These are phyloP conservation scores for Boechera stricta DNA, from an alignment of 345 rosid genomes.

Conservation along the genomic window DNA sequence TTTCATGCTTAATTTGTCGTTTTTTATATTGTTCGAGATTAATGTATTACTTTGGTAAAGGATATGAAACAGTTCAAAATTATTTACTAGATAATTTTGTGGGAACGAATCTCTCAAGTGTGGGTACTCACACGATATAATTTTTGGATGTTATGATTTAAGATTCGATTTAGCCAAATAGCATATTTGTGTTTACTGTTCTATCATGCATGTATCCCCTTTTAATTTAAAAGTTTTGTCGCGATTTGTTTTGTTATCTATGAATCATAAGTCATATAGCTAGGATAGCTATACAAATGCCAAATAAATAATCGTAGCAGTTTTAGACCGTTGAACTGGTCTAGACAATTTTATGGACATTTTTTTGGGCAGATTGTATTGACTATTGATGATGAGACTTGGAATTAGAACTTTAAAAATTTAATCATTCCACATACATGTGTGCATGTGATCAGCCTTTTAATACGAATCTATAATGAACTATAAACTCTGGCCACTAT, in stretches of 20 bases:
- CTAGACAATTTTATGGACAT: constrained; percentile 13
- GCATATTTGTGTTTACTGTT: neutral
- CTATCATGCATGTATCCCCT: neutral
- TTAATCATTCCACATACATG: constrained; percentile 37
- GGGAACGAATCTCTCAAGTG: constrained; percentile 14
- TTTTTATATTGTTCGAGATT: neutral
- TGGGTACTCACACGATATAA: constrained; percentile 12
- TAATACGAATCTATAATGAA: constrained; percentile 35
- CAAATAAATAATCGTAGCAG: neutral
- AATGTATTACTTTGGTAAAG: neutral
- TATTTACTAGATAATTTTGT: neutral
- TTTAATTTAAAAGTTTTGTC: neutral
- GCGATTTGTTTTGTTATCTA: neutral
- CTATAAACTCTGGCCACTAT: constrained; percentile 39
- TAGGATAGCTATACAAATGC: neutral
- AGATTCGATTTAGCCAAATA: constrained; percentile 7
- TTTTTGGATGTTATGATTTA: neutral
- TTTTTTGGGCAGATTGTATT: constrained; percentile 5
- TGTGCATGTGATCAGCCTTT: constrained; percentile 46
- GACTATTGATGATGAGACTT: constrained; percentile 24
- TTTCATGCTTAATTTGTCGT: neutral
- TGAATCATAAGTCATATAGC: neutral
- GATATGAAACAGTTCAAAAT: neutral
- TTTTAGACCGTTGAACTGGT: constrained; percentile 14
- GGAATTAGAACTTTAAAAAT: constrained; percentile 6